phyloP scores from a whole-genome alignment of 139 green algal species.

The Tetraselmis striata region DNA sequence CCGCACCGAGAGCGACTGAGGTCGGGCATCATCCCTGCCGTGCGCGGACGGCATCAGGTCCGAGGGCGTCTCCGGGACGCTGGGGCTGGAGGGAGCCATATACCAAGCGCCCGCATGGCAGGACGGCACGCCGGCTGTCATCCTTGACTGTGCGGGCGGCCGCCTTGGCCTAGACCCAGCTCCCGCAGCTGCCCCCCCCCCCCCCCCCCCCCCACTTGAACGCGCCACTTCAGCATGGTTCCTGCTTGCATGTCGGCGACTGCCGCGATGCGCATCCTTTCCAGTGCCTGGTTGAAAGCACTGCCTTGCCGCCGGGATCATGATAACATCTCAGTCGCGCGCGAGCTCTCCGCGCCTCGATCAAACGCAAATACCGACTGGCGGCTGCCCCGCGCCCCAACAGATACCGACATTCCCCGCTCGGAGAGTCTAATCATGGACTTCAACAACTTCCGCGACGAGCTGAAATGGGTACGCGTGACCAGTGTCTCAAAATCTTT shows the following conservation, averaged over 20 bases:
- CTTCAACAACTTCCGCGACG: background rate
- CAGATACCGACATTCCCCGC: background rate
- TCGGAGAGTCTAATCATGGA: background rate
- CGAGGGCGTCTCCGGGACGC: no score
- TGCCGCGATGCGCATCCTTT: background rate
- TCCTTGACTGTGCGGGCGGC: no score
- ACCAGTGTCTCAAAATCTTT: no score
- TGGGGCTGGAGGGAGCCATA: no score
- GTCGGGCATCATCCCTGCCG: no score
- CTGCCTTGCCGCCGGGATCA: background rate
- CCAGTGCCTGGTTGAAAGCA: background rate
- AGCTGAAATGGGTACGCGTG: background rate
- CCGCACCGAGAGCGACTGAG: no score
- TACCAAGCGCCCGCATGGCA: no score
- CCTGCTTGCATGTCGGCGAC: background rate
- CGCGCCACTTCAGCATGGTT: no score
- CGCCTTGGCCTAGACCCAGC: no score
- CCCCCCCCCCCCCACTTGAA: background rate
- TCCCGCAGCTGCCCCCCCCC: no score
- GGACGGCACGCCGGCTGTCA: no score
- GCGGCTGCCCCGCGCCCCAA: background rate
- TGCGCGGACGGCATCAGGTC: no score
- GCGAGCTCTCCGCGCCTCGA: background rate
- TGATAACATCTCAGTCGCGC: background rate
- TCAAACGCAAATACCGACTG: background rate